phyloP scores from a whole-genome alignment of 169 alveolate species.

The Plasmodium yoelii region DNA sequence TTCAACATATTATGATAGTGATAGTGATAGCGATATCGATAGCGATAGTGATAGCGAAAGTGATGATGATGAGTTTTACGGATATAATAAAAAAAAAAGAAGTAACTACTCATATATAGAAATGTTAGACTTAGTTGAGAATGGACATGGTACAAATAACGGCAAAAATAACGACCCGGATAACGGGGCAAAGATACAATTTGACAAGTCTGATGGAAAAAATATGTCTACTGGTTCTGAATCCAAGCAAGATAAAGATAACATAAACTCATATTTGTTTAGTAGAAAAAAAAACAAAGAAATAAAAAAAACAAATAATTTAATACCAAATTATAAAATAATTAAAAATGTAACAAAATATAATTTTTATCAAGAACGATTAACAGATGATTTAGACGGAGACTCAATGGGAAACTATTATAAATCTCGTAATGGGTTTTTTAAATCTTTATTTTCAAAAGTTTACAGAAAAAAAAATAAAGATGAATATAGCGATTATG shows the following conservation, averaged over 20 bases:
- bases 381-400: conserved; percentile 39
- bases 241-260: too few species aligned
- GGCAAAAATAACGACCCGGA: too few species aligned
- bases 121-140: too few species aligned
- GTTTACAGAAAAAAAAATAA: conserved; percentile 24
- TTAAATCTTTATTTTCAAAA: conserved; percentile 32
- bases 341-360: not conserved
- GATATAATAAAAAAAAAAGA: too few species aligned
- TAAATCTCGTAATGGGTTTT: conserved; percentile 48
- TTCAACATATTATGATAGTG: not conserved
- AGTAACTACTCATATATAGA: too few species aligned
- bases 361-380: conserved; percentile 5
- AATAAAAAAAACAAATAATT: too few species aligned
- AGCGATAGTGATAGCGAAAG: conserved; percentile 9
- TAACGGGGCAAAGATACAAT: too few species aligned
- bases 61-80: not conserved
- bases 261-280: too few species aligned
- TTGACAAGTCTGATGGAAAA: too few species aligned
- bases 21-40: not conserved
- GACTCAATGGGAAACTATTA: conserved; percentile 69
- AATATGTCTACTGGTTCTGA: too few species aligned
- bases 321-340: not conserved
- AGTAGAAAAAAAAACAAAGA: too few species aligned
- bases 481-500: conserved; percentile 6
- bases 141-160: too few species aligned